Conservation (phyloP, 129 eudicot genomes). For the Logfia minima region DNA sequence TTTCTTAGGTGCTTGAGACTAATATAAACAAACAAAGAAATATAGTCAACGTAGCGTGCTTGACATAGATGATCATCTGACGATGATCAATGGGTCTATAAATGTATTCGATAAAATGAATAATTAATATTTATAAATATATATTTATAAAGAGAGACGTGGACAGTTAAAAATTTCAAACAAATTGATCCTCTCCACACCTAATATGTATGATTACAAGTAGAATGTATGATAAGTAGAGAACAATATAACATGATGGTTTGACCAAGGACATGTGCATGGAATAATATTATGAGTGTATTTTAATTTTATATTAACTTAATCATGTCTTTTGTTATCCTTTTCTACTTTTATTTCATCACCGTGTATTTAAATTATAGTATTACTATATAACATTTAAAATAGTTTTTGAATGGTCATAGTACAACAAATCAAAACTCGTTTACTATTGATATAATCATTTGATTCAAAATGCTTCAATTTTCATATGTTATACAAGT, state of each 20-base stretch:
- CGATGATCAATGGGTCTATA: too few species aligned
- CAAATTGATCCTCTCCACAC: constrained; percentile 10
- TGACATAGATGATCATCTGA: too few species aligned
- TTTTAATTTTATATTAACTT: neutral
- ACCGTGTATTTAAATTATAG: neutral
- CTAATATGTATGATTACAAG: constrained; percentile 6
- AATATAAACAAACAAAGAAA: too few species aligned
- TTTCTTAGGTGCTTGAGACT: too few species aligned
- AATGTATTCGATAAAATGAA: too few species aligned
- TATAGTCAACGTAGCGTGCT: too few species aligned
- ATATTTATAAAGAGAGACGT: too few species aligned
- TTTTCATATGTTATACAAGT: too few species aligned
- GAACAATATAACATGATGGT: constrained; percentile 27
- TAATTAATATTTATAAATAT: too few species aligned
- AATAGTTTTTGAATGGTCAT: neutral
- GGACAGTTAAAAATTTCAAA: neutral
- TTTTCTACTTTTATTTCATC: neutral
- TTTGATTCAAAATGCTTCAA: too few species aligned
- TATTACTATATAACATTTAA: too few species aligned
- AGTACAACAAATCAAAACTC: neutral
- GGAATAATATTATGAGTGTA: neutral
- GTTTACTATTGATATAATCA: too few species aligned
- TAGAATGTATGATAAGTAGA: constrained; percentile 4
- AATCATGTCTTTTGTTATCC: neutral
- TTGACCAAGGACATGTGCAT: constrained; percentile 22